phyloP scores from a whole-genome alignment of 2,329 filamentous ascomycete genomes.

The Graphilbum ipis-grandicollis region DNA sequence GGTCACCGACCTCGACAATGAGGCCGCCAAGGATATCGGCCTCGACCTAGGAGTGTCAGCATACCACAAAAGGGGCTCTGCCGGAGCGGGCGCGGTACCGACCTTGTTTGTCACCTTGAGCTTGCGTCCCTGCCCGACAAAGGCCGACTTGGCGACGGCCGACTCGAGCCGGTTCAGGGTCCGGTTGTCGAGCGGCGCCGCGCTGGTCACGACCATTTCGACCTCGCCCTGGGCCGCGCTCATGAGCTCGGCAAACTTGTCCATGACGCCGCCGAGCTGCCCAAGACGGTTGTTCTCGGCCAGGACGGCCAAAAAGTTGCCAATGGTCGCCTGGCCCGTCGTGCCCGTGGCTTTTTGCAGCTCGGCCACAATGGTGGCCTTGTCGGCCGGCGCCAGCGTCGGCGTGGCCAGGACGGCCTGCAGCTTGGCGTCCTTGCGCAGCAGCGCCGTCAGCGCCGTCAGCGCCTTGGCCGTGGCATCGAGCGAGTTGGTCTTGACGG shows the following conservation, averaged over 20 bases:
- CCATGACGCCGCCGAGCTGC: conserved; percentile 61
- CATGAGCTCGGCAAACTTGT: conserved; percentile 81
- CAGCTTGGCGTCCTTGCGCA: conserved; percentile 76
- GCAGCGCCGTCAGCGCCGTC: conserved; percentile 47
- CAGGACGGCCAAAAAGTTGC: conserved; percentile 82
- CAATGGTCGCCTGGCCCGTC: conserved; percentile 61
- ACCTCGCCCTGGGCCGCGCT: conserved; percentile 81
- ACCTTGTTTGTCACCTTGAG: conserved; percentile 88
- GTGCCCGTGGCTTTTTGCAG: conserved; percentile 63
- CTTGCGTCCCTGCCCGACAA: conserved; percentile 85
- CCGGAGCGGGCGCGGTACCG: conserved; percentile 6
- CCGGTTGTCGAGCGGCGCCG: conserved; percentile 73
- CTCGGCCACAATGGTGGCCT: conserved; percentile 71
- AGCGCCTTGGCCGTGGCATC: conserved; percentile 75
- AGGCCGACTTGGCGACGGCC: conserved; percentile 77
- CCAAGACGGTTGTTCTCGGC: conserved; percentile 93
- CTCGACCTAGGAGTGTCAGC: conserved; percentile 49
- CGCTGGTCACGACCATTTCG: conserved; percentile 81
- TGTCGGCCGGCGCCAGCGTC: conserved; percentile 63
- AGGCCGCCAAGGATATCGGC: conserved; percentile 87
- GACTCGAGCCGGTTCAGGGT: conserved; percentile 72
- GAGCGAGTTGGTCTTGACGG: conserved; percentile 71
- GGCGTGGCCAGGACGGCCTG: conserved; percentile 58
- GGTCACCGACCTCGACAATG: conserved; percentile 90
- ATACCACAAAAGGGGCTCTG: background rate